phyloP scores from a whole-genome alignment of 257 asterid species.

The Nicotiana tomentosiformis region DNA sequence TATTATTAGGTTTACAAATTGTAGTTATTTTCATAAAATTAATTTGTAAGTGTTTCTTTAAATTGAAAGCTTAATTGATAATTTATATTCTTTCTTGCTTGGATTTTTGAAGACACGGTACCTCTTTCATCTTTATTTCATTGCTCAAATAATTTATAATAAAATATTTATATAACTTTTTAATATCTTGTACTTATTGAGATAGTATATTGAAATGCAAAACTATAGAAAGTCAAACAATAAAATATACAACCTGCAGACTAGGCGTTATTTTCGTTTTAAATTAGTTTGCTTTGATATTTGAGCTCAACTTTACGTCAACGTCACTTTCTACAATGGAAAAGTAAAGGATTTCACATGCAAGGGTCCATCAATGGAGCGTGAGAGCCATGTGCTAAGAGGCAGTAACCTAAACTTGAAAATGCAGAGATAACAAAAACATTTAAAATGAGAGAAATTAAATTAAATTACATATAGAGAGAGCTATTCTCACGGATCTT shows the following conservation, averaged over 20 bases:
- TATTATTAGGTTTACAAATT: too few relatives aligned
- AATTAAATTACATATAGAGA: neutral
- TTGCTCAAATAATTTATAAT: too few relatives aligned
- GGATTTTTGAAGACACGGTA: too few relatives aligned
- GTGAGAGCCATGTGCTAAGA: slow-evolving; percentile 40
- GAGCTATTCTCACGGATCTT: slow-evolving; percentile 34
- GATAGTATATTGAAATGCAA: too few relatives aligned
- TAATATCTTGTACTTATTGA: too few relatives aligned
- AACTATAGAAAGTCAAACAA: neutral
- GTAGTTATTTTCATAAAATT: too few relatives aligned
- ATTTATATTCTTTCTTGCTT: too few relatives aligned
- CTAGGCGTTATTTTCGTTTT: neutral
- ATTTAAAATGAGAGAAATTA: neutral
- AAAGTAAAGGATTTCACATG: slow-evolving; percentile 30
- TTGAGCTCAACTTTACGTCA: slow-evolving; percentile 3
- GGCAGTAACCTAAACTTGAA: neutral
- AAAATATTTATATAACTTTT: too few relatives aligned
- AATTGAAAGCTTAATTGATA: too few relatives aligned
- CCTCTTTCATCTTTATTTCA: too few relatives aligned
- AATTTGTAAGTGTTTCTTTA: too few relatives aligned
- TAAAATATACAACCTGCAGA: neutral
- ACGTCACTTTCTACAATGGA: neutral
- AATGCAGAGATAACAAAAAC: neutral
- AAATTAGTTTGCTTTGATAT: neutral
- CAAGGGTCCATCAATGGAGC: slow-evolving; percentile 38